Conservation (phyloP, 2,329 filamentous ascomycete genomes). For the Paecilomyces fulvus region DNA sequence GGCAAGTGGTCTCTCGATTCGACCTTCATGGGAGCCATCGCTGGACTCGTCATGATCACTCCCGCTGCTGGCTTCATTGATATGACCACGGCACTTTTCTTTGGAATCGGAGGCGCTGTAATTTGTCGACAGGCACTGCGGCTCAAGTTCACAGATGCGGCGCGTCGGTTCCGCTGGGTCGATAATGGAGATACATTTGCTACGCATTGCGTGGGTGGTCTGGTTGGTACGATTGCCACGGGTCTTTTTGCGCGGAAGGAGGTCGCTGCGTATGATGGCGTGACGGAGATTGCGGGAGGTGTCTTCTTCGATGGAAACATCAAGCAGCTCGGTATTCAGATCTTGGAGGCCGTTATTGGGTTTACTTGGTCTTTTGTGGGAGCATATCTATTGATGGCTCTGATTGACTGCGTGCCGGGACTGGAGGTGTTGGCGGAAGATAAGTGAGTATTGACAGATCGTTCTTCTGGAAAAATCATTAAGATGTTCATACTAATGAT, state of each 20-base stretch:
- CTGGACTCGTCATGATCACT: slow-evolving; percentile 46
- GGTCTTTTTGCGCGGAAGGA: slow-evolving; percentile 44
- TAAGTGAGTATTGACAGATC: slow-evolving; percentile 34
- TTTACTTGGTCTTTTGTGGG: slow-evolving; percentile 45
- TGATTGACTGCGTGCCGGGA: slow-evolving; percentile 46
- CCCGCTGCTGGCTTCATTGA: slow-evolving; percentile 44
- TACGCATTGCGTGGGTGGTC: slow-evolving; percentile 46
- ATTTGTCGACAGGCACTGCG: slow-evolving; percentile 44
- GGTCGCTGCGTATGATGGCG: slow-evolving; percentile 43
- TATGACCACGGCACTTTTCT: slow-evolving; percentile 41
- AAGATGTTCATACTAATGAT: not conserved
- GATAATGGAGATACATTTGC: slow-evolving; percentile 50
- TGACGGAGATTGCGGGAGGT: slow-evolving; percentile 41
- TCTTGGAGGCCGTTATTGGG: slow-evolving; percentile 44
- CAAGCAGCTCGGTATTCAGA: slow-evolving; percentile 42
- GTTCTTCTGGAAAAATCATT: not conserved
- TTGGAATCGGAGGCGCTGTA: slow-evolving; percentile 40
- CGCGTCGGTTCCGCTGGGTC: slow-evolving; percentile 42
- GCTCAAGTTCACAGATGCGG: slow-evolving; percentile 45
- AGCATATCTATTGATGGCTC: slow-evolving; percentile 41
- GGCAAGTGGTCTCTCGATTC: slow-evolving; percentile 42
- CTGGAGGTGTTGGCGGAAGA: slow-evolving; percentile 45
- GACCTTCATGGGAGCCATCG: slow-evolving; percentile 46
- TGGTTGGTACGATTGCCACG: slow-evolving; percentile 43
- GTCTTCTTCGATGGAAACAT: slow-evolving; percentile 48